Evolutionary conservation across 2,329 filamentous ascomycete genomes (phyloP), one percentile per base, ranked within the genome.

Genomic region (Phialophora expanda): DNA sequence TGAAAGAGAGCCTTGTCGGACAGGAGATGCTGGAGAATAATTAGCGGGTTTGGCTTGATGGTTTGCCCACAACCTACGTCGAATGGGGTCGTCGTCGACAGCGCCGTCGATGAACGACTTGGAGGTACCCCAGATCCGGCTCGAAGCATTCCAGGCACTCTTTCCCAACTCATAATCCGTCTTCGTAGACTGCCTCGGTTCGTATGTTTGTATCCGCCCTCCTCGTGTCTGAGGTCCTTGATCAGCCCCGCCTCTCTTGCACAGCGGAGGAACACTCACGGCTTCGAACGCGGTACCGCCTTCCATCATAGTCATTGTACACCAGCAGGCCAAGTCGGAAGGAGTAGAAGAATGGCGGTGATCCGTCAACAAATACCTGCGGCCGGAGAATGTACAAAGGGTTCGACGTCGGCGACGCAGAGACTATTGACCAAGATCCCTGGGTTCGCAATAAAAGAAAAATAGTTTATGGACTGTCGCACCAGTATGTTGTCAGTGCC

Each of bases 121-220:
- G 41, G 61, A 64, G 67, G 79, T 83, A 12, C 81, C 80, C 86
- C 86, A 87, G 50, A 87, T 85, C 34, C 78, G 81, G 75, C 75
- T 72, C 75, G 64, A 51, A 32, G 66, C 24, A 48, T 80, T 77
- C 81, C 80, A 78, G 70, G 76, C 78, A 38, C 78, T 70, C 63
- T 78, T 80, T 50, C 76, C 76, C 69, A 75, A 76, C 20, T 78
- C 78, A 72, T 83, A 83, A n/a, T 78, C 75, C 62, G 78, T 78
- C 7, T 76, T 76, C 65, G 63, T 59, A 24, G 66, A 55, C 26
- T 53, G 48, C 20, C 48, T 65, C 22, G 59, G 61, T 32, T 68
- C 66, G 41, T 63, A 68, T 41, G 56, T 44, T 14, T 61, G 48
- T 26, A 53, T 22, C 12, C 68, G 66, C 14, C 58, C 59, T 34